A percentile compares a stretch with the other conserved stretches of the same genome.
phyloP scores from a whole-genome alignment of 2,329 filamentous ascomycete species.

The Fusarium nanum region DNA sequence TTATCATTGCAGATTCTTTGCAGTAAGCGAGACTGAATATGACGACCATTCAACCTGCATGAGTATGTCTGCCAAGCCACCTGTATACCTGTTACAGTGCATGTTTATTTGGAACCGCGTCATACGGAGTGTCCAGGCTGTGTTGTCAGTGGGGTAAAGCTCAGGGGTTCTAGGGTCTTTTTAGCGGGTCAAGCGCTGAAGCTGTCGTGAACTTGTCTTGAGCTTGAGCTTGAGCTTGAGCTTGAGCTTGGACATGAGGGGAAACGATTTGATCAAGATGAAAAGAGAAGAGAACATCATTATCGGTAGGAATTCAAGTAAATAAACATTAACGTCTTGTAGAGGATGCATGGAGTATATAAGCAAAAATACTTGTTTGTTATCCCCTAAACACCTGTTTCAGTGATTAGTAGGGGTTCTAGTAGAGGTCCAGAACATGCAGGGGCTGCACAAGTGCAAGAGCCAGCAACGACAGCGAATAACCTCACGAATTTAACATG shows the following conservation, averaged over 20 bases:
- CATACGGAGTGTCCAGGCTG: constrained; percentile 2
- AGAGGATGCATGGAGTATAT: too few species aligned
- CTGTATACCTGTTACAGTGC: not conserved
- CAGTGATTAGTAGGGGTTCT: not conserved
- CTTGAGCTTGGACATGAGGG: constrained; percentile 1
- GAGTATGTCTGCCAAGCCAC: not conserved
- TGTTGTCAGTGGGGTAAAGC: constrained; percentile 18
- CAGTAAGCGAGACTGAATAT: not conserved
- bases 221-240: constrained; percentile 6
- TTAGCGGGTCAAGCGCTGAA: constrained; percentile 19
- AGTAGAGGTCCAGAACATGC: constrained; percentile 27
- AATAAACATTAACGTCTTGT: not conserved
- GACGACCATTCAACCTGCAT: not conserved
- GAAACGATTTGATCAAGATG: constrained; percentile 6
- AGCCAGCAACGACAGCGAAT: constrained; percentile 35
- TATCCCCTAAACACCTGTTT: not conserved
- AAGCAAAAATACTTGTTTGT: not conserved
- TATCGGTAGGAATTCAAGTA: not conserved
- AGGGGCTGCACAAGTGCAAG: constrained; percentile 16
- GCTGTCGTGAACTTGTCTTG: constrained; percentile 17
- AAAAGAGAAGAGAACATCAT: not conserved
- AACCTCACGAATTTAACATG: constrained; percentile 38
- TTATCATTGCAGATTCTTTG: not conserved
- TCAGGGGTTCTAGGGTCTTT: constrained; percentile 15
- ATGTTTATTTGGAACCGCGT: constrained; percentile 7